Evolutionary conservation across 192 early-diverging fungal species (phyloP), one percentile per base, ranked within the genome.

Genomic region (Glomus cerebriforme): DNA sequence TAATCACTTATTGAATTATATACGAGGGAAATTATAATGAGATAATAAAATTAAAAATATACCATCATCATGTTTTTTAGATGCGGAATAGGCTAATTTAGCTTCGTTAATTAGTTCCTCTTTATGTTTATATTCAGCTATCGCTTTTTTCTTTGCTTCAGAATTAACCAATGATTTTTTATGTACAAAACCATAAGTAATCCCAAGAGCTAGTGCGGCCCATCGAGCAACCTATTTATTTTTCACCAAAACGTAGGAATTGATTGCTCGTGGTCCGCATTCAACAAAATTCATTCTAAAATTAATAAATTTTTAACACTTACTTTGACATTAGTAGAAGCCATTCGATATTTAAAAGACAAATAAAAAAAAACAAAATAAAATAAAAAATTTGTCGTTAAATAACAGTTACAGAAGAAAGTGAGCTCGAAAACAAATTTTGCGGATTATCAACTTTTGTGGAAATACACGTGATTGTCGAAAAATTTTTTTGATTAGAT

Each of bases 21-120:
- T 12, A 43, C 29, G 63, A 12, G 26, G 19, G 13, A 17, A 26
- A 26, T 31, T 27, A 65, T 29, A 26, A n/a, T 39, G 37, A 45
- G 26, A 45, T 27, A 72, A 37, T n/a, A 49, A 72, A 73, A 73
- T 15, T 47, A 54, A 73, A 73, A 29, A 63, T 24, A 59, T 24
- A 62, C 65, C 17, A 49, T 67, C 76, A 49, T 34, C 64, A 17
- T 15, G 10, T 12, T 27, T 29, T 22, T 27, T 35, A 60, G 75
- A n/a, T 10, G 76, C 63, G 45, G 27, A 29, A 66, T 78, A 78
- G 47, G 76, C 76, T 43, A 62, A 39, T 43, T 67, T 78, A 13
- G 76, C 76, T 67, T 78, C 66, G 19, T 64, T 39, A 47, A 78
- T 78, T 67, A 78, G 59, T 45, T 66, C 64, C 39, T 78, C 63